A percentile compares a stretch with the other conserved stretches of the same genome.
Conservation (phyloP, 768 basidiomycete genomes). For the Amanita muscaria region DNA sequence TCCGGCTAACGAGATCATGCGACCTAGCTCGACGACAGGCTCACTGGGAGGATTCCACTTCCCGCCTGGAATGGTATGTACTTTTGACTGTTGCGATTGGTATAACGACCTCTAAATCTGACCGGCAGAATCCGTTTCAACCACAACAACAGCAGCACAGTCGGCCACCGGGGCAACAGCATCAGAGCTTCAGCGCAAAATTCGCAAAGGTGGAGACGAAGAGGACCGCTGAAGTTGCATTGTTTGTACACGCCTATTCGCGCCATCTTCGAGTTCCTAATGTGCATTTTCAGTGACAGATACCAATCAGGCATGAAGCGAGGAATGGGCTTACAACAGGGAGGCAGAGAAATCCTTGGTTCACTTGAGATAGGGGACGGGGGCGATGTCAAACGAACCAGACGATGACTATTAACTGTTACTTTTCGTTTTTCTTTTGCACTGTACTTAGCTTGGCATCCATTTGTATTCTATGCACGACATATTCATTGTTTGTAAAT, state of each 20-base stretch:
- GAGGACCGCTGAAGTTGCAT: too few relatives aligned
- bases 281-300: slow-evolving; percentile 12
- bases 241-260: too few relatives aligned
- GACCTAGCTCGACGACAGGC: slow-evolving; percentile 11
- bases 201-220: too few relatives aligned
- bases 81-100: not conserved
- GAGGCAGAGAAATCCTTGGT: slow-evolving; percentile 25
- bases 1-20: slow-evolving; percentile 4
- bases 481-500: not conserved
- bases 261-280: not conserved
- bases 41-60: slow-evolving; percentile 42
- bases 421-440: too few relatives aligned
- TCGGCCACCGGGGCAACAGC: not conserved
- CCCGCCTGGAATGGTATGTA: slow-evolving; percentile 36
- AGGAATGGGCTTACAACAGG: slow-evolving; percentile 32
- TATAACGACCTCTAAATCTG: too few relatives aligned
- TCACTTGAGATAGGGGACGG: slow-evolving; percentile 29
- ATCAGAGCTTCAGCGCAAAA: slow-evolving; percentile 1
- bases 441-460: not conserved
- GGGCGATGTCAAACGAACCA: slow-evolving; percentile 38
- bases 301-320: slow-evolving; percentile 11
- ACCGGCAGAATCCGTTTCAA: slow-evolving; percentile 16
- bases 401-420: slow-evolving; percentile 27
- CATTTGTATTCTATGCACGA: not conserved
- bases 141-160: slow-evolving; percentile 9